Evolutionary conservation across 148 eudicot species (phyloP).

Genomic region (Polygonum aviculare): DNA sequence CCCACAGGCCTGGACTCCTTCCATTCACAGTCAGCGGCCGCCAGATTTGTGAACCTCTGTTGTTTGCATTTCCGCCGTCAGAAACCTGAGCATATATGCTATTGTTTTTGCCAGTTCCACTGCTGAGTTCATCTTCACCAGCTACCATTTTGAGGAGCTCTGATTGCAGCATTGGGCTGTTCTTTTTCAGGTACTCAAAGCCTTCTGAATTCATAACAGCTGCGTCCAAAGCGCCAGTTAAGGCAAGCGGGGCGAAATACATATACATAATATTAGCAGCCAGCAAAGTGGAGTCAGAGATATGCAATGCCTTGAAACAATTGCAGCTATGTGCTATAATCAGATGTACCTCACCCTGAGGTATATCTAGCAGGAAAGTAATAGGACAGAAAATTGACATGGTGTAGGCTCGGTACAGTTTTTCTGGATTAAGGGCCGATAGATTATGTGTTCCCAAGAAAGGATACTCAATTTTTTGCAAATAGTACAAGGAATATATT

Average conservation of each 20-base stretch:
- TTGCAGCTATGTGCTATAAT: neutral
- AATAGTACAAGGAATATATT: neutral
- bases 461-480: neutral
- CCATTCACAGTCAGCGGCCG: slow-evolving; percentile 16
- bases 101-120: slow-evolving; percentile 22
- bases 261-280: neutral
- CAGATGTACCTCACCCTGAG: slow-evolving; percentile 2
- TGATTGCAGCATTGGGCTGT: slow-evolving; percentile 32
- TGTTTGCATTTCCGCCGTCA: slow-evolving; percentile 27
- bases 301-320: neutral
- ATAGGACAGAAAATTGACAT: neutral
- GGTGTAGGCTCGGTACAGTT: neutral
- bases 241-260: neutral
- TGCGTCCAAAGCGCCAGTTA: slow-evolving; percentile 14
- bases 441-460: neutral
- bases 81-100: slow-evolving; percentile 39
- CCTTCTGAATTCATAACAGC: slow-evolving; percentile 40
- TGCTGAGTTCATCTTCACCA: slow-evolving; percentile 30
- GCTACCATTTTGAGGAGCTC: slow-evolving; percentile 43
- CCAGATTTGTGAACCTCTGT: slow-evolving; percentile 21
- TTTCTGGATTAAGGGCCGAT: neutral
- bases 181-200: slow-evolving; percentile 32
- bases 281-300: neutral
- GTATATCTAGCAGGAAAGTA: neutral
- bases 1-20: slow-evolving; percentile 23